These are phyloP conservation scores for Suillus discolor DNA, from an alignment of 768 basidiomycete species.

Conservation along the genomic window DNA sequence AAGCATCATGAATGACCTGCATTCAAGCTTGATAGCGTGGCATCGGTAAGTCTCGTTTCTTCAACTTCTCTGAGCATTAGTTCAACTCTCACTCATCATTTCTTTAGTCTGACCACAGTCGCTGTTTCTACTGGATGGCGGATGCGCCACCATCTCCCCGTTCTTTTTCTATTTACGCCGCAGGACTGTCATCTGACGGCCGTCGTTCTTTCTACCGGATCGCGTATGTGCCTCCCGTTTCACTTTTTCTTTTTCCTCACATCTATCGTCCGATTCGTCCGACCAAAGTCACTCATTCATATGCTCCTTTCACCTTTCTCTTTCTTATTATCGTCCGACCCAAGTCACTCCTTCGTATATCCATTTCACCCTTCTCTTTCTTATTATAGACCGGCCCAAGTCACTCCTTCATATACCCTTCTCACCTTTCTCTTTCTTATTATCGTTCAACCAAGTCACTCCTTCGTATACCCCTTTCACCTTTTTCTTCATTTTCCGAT, in stretches of 20 bases:
- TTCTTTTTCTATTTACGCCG: neutral
- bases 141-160: neutral
- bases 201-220: neutral
- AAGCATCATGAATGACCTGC: neutral
- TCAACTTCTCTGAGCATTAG: neutral
- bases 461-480: neutral
- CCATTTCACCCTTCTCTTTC: too few species aligned
- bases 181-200: neutral
- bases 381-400: neutral
- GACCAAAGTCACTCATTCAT: neutral
- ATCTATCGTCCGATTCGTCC: neutral
- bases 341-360: too few species aligned
- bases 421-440: neutral
- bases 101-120: neutral
- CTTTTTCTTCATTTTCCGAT: neutral
- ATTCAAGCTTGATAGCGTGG: neutral
- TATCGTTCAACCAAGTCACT: neutral
- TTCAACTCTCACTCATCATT: neutral
- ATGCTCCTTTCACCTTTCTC: too few species aligned
- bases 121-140: neutral
- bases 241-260: neutral
- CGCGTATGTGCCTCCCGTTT: neutral
- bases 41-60: neutral
- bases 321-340: too few species aligned
- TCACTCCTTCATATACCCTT: neutral